Evolutionary conservation across 768 basidiomycete genomes (phyloP), one percentile per base, ranked within the genome.

Genomic region (Strobilomyces confusus): DNA sequence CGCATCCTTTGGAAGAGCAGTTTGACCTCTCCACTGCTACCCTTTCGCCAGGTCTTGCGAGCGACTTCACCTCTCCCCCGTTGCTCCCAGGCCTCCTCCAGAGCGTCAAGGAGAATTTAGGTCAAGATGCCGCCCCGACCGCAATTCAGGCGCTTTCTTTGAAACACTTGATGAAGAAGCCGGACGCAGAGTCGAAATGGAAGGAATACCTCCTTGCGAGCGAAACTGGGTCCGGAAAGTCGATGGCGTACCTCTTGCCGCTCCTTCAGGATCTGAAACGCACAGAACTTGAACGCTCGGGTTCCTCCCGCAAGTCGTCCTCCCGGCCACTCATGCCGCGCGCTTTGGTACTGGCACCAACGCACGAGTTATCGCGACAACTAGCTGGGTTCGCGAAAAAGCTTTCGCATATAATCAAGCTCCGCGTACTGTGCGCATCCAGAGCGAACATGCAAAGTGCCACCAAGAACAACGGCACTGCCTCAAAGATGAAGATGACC

Each of bases 221-320:
- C 0, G 92, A 95, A 69, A 95, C 92, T 0, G 93, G 94, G 15
- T 92, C 91, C 0, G 93, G 92, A 1, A 95, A 95, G 72, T 92
- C 89, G 2, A 80, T 95, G 26, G 93, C 94, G 1, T 95, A 94
- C 68, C 79, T 95, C 40, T 77, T 95, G 6, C 93, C 93, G 0
- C 69, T 95, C 49, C 75, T 95, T 2, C 88, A 95, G 58, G 73
- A 79, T 57, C 74, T 95, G 65, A 95, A 95, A 67, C 65, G 72
- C 44, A 73, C 79, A 3, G 92, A 95, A 64, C 50, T 73, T 14
- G 50, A 57, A 38, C 53, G 41, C 23, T 22, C 59, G 30, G 25
- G 20, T 11, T 49, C 48, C n/a, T 38, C 49, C 9, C 43, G 33
- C 50, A 56, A 34, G 42, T 40, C 56, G 38, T 60, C 55, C 34